Percentiles rank a stretch among this genome's conserved stretches.
Conservation (phyloP, 306 rosid genomes). For the Calophaca sinica region DNA sequence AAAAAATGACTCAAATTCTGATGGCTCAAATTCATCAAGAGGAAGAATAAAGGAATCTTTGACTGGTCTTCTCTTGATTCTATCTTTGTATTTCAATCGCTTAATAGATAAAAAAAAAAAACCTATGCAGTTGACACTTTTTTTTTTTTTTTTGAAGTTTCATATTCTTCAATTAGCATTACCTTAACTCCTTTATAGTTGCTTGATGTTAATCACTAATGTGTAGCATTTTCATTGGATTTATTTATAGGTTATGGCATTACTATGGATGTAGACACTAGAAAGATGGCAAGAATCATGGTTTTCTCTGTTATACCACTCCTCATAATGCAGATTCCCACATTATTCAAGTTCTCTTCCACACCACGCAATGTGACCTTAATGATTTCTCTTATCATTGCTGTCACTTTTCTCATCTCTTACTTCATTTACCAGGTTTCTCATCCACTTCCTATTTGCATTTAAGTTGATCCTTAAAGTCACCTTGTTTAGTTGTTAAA, state of each 20-base stretch:
- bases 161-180: conserved; percentile 24
- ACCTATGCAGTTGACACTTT: too few relatives aligned
- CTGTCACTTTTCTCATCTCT: conserved; percentile 54
- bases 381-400: conserved; percentile 56
- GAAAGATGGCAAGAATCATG: conserved; percentile 62
- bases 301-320: conserved; percentile 59
- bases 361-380: conserved; percentile 43
- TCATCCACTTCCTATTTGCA: conserved; percentile 21
- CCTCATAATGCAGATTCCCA: conserved; percentile 63
- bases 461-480: not conserved
- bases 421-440: conserved; percentile 69
- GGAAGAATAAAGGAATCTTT: conserved; percentile 45
- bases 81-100: conserved; percentile 11
- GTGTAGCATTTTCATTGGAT: not conserved
- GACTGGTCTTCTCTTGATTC: conserved; percentile 47
- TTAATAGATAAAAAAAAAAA: not conserved
- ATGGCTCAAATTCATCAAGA: conserved; percentile 19
- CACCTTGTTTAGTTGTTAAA: not conserved
- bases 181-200: conserved; percentile 2
- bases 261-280: conserved; percentile 63
- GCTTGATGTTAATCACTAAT: not conserved
- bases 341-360: conserved; percentile 43
- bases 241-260: conserved; percentile 58
- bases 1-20: conserved; percentile 22
- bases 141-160: conserved; percentile 11